Evolutionary conservation across 129 eudicot species (phyloP).

Genomic region (Flaveria robusta): DNA sequence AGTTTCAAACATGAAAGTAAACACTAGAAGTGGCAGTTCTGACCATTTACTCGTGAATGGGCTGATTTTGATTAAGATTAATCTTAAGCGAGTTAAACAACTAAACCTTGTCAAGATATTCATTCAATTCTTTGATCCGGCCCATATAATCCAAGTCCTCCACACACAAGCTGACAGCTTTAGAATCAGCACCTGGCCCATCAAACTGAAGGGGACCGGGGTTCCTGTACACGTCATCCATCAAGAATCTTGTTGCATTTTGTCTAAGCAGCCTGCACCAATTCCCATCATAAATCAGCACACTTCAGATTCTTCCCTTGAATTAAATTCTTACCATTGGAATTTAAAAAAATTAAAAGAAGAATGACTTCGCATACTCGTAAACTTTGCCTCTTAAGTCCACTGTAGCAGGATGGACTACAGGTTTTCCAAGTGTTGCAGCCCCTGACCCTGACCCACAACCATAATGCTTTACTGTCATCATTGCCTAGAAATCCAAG

Average conservation of each 20-base stretch:
- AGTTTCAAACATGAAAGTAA: too few species aligned
- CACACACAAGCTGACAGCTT: constrained; percentile 75
- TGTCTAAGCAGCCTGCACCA: constrained; percentile 70
- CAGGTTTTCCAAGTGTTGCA: constrained; percentile 74
- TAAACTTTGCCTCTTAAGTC: constrained; percentile 88
- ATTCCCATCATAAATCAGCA: constrained; percentile 3
- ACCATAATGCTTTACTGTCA: constrained; percentile 81
- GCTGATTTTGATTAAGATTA: too few species aligned
- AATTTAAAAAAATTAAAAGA: background rate
- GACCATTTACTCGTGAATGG: too few species aligned
- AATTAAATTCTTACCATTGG: background rate
- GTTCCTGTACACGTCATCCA: constrained; percentile 91
- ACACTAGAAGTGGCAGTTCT: too few species aligned
- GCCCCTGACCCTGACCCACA: constrained; percentile 75
- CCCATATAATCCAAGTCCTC: constrained; percentile 99
- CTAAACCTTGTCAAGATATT: constrained; percentile 75
- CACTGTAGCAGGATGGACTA: constrained; percentile 84
- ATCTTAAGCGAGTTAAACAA: too few species aligned
- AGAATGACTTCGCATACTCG: constrained; percentile 57
- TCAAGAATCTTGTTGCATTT: constrained; percentile 77
- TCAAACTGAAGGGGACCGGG: constrained; percentile 98
- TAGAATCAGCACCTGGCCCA: constrained; percentile 96
- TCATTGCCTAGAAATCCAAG: constrained; percentile 65
- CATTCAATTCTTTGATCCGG: constrained; percentile 77
- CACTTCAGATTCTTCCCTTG: background rate